phyloP scores from a whole-genome alignment of 179 eudicot genomes.

The Drosera spatulata region DNA sequence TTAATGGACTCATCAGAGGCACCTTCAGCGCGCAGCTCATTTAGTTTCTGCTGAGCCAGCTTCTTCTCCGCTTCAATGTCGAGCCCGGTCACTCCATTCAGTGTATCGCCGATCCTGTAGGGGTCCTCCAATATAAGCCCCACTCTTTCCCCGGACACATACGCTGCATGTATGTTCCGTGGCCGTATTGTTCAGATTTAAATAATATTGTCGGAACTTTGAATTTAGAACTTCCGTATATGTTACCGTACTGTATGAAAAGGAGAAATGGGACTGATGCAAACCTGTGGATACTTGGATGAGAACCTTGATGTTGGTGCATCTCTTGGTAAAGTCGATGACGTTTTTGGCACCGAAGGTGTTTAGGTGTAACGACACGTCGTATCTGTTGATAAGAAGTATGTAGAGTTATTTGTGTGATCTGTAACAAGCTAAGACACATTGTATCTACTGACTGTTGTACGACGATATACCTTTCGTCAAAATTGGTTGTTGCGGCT shows the following conservation, averaged over 20 bases:
- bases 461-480: slow-evolving; percentile 47
- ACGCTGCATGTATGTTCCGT: slow-evolving; percentile 28
- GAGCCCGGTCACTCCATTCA: slow-evolving; percentile 54
- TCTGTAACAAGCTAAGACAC: background rate
- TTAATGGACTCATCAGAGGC: slow-evolving; percentile 26
- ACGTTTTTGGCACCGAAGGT: slow-evolving; percentile 65
- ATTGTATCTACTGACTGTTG: too few species aligned
- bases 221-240: background rate
- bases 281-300: slow-evolving; percentile 86
- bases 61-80: slow-evolving; percentile 50
- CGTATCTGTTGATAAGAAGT: slow-evolving; percentile 32
- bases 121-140: slow-evolving; percentile 59
- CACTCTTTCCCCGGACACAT: slow-evolving; percentile 63
- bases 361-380: slow-evolving; percentile 45
- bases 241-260: too few species aligned
- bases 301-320: slow-evolving; percentile 40
- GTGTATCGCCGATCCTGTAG: slow-evolving; percentile 40
- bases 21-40: slow-evolving; percentile 28
- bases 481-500: slow-evolving; percentile 87
- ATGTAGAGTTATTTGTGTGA: too few species aligned
- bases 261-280: slow-evolving; percentile 3
- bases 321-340: slow-evolving; percentile 59
- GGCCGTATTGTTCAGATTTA: background rate
- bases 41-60: slow-evolving; percentile 34
- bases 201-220: background rate